These are phyloP conservation scores for Skeletonema potamos DNA, from an alignment of 108 stramenopile genomes.

Conservation along the genomic window DNA sequence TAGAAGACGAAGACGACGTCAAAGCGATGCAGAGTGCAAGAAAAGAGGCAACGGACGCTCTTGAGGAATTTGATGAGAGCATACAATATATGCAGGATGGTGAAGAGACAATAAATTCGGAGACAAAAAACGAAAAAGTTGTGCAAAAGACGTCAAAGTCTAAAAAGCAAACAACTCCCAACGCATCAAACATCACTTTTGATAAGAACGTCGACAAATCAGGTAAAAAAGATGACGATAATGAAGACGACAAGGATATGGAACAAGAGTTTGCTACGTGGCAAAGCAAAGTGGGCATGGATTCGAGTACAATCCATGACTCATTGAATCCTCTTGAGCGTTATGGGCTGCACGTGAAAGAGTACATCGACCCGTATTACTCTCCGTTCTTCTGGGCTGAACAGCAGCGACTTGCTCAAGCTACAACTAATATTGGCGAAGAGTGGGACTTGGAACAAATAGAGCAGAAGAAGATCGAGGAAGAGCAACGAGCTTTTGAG, in stretches of 20 bases:
- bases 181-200: slow-evolving; percentile 1
- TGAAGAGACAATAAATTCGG: slow-evolving; percentile 28
- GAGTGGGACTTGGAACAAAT: slow-evolving; percentile 80
- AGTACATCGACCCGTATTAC: slow-evolving; percentile 78
- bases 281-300: slow-evolving; percentile 87
- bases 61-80: slow-evolving; percentile 87
- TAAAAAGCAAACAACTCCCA: slow-evolving; percentile 24
- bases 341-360: slow-evolving; percentile 69
- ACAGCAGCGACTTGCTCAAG: slow-evolving; percentile 47
- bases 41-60: slow-evolving; percentile 80
- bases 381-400: slow-evolving; percentile 69
- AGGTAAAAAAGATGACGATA: slow-evolving; percentile 26
- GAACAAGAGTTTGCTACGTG: slow-evolving; percentile 93
- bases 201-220: not conserved
- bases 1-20: slow-evolving; percentile 93
- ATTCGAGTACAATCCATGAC: slow-evolving; percentile 70
- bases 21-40: slow-evolving; percentile 71
- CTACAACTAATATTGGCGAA: slow-evolving; percentile 38
- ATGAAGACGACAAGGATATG: slow-evolving; percentile 52
- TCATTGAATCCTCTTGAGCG: slow-evolving; percentile 77
- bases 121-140: slow-evolving; percentile 25
- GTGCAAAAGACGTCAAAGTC: slow-evolving; percentile 21
- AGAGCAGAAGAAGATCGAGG: slow-evolving; percentile 62
- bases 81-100: slow-evolving; percentile 55
- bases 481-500: slow-evolving; percentile 70